Evolutionary conservation across 257 asterid species (phyloP).

Genomic region (Solanum habrochaites): DNA sequence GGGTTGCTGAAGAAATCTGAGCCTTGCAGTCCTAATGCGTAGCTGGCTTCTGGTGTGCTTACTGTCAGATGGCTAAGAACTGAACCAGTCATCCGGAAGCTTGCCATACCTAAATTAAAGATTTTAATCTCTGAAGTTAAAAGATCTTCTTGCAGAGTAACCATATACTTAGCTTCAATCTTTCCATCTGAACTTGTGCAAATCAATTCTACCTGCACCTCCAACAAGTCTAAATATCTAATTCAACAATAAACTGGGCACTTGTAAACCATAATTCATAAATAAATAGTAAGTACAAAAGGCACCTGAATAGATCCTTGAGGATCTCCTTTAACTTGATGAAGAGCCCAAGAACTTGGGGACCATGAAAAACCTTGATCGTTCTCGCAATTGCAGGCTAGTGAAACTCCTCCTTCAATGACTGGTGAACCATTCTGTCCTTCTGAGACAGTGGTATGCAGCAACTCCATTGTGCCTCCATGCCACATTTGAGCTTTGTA

Average conservation of each 20-base stretch:
- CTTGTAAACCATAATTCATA: neutral
- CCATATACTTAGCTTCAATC: slow-evolving; percentile 32
- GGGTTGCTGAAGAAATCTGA: slow-evolving; percentile 52
- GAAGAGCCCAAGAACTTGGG: slow-evolving; percentile 41
- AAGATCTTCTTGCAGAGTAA: slow-evolving; percentile 34
- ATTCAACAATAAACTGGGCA: neutral
- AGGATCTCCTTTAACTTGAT: slow-evolving; percentile 36
- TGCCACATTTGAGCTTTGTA: slow-evolving; percentile 80
- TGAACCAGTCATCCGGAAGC: slow-evolving; percentile 38
- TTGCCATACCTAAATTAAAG: slow-evolving; percentile 21
- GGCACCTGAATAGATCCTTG: slow-evolving; percentile 44
- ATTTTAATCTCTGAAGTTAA: slow-evolving; percentile 38
- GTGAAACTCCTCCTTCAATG: slow-evolving; percentile 59
- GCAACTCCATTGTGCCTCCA: slow-evolving; percentile 50
- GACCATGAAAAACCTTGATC: slow-evolving; percentile 33
- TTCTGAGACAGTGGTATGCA: slow-evolving; percentile 52
- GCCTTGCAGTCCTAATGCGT: slow-evolving; percentile 54
- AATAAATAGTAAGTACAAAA: neutral
- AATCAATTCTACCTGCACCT: slow-evolving; percentile 40
- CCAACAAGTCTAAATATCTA: neutral
- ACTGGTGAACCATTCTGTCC: slow-evolving; percentile 14
- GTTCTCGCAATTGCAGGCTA: slow-evolving; percentile 23
- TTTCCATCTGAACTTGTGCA: slow-evolving; percentile 16
- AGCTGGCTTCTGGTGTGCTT: slow-evolving; percentile 79
- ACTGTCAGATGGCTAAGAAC: slow-evolving; percentile 49